A percentile compares a stretch with the other conserved stretches of the same genome.
phyloP scores from a whole-genome alignment of 2,329 filamentous ascomycete genomes.

The Claviceps maximensis region DNA sequence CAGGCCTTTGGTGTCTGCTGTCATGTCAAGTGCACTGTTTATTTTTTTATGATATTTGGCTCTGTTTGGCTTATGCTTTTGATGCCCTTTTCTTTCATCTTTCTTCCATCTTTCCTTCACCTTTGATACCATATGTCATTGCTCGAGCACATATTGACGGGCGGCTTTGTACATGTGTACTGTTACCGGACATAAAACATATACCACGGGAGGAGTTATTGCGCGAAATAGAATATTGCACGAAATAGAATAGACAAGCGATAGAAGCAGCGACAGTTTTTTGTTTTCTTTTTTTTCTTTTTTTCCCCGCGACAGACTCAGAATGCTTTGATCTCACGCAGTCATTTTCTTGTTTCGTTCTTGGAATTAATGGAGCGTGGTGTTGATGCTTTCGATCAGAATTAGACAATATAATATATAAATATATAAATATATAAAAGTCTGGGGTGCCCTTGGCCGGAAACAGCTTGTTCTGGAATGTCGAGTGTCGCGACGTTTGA shows the following conservation, averaged over 20 bases:
- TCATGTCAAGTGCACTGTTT: not conserved
- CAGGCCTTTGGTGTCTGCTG: not conserved
- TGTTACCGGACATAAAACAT: not conserved
- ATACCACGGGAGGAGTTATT: slow-evolving; percentile 1
- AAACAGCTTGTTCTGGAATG: too few species aligned
- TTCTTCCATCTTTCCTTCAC: not conserved
- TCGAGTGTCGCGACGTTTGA: too few species aligned
- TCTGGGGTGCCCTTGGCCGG: too few species aligned
- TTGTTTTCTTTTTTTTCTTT: too few species aligned
- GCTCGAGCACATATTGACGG: not conserved
- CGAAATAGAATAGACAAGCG: not conserved
- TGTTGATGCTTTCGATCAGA: too few species aligned
- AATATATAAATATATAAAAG: too few species aligned
- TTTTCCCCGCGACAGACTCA: too few species aligned
- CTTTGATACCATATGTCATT: not conserved
- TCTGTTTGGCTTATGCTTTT: not conserved
- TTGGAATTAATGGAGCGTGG: too few species aligned
- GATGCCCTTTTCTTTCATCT: not conserved
- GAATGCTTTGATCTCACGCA: too few species aligned
- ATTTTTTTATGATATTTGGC: not conserved
- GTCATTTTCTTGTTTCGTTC: too few species aligned
- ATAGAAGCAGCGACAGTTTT: not conserved
- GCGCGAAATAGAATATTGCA: not conserved
- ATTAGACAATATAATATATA: too few species aligned
- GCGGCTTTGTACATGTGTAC: not conserved